A percentile compares a stretch with the other conserved stretches of the same genome.
Evolutionary conservation across 805 yeast species (phyloP).

Genomic region (Saccharomycopsis fibuligera): DNA sequence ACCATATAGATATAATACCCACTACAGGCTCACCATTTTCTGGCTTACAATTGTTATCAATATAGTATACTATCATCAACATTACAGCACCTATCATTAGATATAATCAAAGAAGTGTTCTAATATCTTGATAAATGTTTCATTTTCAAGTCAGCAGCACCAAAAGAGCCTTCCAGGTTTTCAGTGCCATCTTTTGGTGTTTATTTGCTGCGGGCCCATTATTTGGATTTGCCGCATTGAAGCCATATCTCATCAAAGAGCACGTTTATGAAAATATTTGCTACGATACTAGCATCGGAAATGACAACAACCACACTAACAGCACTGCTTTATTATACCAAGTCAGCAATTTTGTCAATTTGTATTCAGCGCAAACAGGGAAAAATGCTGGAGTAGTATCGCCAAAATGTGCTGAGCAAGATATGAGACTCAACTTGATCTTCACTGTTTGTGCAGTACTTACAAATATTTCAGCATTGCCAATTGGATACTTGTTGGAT

Average conservation of each 20-base stretch:
- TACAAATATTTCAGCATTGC: conserved; percentile 75
- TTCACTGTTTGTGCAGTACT: conserved; percentile 83
- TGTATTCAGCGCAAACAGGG: no score
- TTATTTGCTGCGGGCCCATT: conserved; percentile 87
- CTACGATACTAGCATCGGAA: conserved; percentile 21
- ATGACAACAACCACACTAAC: not conserved
- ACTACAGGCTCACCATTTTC: no score
- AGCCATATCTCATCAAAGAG: conserved; percentile 71
- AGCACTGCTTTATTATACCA: no score
- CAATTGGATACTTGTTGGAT: conserved; percentile 79
- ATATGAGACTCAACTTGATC: conserved; percentile 70
- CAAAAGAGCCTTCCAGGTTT: conserved; percentile 41
- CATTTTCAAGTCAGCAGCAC: conserved; percentile 9
- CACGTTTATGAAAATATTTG: conserved; percentile 70
- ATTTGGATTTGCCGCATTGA: conserved; percentile 95
- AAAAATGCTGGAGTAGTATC: not conserved
- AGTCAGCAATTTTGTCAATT: not conserved
- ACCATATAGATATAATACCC: no score
- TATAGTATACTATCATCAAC: no score
- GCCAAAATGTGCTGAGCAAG: conserved; percentile 63
- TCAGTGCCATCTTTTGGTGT: conserved; percentile 82
- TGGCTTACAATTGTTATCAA: no score
- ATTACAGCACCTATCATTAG: no score
- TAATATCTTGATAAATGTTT: no score
- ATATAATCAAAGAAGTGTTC: no score